phyloP scores from a whole-genome alignment of 2,329 filamentous ascomycete genomes.

The Talaromyces sp. region DNA sequence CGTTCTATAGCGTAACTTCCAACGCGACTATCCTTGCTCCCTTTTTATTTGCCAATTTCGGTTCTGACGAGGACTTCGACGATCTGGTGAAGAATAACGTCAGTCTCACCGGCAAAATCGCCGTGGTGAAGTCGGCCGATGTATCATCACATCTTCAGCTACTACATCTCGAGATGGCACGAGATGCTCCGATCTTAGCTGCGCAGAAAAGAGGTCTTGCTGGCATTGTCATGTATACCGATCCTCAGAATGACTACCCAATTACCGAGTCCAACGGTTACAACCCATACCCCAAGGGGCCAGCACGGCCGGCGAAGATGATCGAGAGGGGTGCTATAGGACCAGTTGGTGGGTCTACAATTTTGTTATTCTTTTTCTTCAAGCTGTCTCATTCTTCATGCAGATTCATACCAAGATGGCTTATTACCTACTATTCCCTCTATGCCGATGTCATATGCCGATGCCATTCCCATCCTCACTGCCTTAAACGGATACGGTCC shows the following conservation, averaged over 20 bases:
- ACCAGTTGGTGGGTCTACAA: neutral
- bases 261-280: neutral
- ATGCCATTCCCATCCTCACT: constrained; percentile 3
- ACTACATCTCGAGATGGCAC: neutral
- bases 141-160: neutral
- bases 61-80: neutral
- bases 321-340: constrained; percentile 3
- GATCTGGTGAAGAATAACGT: neutral
- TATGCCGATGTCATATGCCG: constrained; percentile 4
- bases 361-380: neutral
- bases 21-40: neutral
- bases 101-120: neutral
- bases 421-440: neutral
- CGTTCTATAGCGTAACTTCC: neutral
- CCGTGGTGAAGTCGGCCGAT: neutral
- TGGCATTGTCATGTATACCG: neutral
- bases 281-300: neutral
- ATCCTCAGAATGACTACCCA: neutral
- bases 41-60: constrained; percentile 2
- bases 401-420: neutral
- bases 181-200: neutral
- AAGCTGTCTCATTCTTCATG: neutral
- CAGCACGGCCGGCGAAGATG: neutral
- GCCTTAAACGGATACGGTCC: neutral
- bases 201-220: neutral